Evolutionary conservation across 2,329 filamentous ascomycete species (phyloP).

Genomic region (Chalara sp.): DNA sequence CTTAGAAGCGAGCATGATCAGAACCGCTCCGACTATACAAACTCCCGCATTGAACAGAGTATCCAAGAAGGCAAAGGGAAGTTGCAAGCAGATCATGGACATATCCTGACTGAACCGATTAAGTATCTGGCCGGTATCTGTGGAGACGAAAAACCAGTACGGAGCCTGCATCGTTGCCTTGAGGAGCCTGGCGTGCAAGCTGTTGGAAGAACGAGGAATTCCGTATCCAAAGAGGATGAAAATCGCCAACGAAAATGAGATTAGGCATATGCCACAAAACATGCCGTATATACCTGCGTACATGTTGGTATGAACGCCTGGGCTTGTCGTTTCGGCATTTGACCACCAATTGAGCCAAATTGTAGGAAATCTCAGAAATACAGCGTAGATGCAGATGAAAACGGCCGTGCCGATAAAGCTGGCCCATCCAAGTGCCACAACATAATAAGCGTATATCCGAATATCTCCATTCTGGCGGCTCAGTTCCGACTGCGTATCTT

Average conservation of each 20-base stretch:
- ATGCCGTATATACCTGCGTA: background rate
- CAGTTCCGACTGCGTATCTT: background rate
- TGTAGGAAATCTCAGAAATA: background rate
- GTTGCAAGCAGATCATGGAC: slow-evolving; percentile 16
- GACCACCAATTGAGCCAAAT: background rate
- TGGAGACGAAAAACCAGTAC: slow-evolving; percentile 25
- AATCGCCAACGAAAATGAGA: background rate
- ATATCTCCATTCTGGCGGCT: background rate
- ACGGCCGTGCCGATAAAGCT: background rate
- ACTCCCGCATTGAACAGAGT: background rate
- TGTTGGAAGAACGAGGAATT: background rate
- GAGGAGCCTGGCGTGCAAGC: background rate
- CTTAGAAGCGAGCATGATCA: background rate
- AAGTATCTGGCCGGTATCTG: slow-evolving; percentile 22
- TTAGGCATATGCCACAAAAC: background rate
- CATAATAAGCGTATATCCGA: background rate
- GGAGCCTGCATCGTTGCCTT: slow-evolving; percentile 15
- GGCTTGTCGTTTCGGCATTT: background rate
- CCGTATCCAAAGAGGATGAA: background rate
- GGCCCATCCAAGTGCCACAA: background rate
- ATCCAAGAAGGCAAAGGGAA: slow-evolving; percentile 24
- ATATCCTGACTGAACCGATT: slow-evolving; percentile 39
- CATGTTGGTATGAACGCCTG: background rate
- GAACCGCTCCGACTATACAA: background rate
- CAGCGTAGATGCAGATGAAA: background rate